Evolutionary conservation across 148 eudicot species (phyloP).

Genomic region (Tetragonia tetragonoides): DNA sequence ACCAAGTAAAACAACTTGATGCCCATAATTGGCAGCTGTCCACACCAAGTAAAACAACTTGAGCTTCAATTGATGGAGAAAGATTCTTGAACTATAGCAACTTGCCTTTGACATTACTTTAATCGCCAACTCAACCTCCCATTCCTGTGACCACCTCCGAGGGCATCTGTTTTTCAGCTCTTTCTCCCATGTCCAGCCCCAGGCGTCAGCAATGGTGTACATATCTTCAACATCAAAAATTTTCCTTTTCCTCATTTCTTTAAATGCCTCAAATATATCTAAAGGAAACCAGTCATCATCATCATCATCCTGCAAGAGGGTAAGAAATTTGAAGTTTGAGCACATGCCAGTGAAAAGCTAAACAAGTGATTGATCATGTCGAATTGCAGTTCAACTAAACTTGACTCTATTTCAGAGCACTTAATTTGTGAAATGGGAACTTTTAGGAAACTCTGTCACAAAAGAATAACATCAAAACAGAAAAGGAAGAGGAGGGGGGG

Average conservation of each 20-base stretch:
- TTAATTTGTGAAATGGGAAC: not conserved
- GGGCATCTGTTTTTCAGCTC: constrained; percentile 77
- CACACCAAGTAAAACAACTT: not conserved
- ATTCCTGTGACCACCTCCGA: constrained; percentile 87
- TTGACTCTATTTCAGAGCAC: not conserved
- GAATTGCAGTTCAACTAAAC: not conserved
- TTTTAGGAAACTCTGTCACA: not conserved
- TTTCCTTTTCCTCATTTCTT: constrained; percentile 72
- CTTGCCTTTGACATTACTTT: constrained; percentile 84
- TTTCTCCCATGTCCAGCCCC: constrained; percentile 99
- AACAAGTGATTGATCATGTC: not conserved
- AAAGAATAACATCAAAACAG: no score
- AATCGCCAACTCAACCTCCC: constrained; percentile 94
- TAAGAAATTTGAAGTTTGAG: constrained; percentile 1
- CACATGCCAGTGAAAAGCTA: not conserved
- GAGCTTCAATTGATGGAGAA: not conserved
- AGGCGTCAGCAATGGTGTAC: constrained; percentile 95
- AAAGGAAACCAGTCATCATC: constrained; percentile 95
- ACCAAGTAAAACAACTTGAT: not conserved
- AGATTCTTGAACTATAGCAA: constrained; percentile 11
- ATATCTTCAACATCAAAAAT: constrained; percentile 85
- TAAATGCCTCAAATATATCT: constrained; percentile 72
- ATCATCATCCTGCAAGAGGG: constrained; percentile 58
- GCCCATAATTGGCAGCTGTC: not conserved
- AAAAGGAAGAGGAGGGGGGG: not conserved